Base-by-base conservation (phyloP, 331 rosid genomes). In the Malus hybrid region DNA sequence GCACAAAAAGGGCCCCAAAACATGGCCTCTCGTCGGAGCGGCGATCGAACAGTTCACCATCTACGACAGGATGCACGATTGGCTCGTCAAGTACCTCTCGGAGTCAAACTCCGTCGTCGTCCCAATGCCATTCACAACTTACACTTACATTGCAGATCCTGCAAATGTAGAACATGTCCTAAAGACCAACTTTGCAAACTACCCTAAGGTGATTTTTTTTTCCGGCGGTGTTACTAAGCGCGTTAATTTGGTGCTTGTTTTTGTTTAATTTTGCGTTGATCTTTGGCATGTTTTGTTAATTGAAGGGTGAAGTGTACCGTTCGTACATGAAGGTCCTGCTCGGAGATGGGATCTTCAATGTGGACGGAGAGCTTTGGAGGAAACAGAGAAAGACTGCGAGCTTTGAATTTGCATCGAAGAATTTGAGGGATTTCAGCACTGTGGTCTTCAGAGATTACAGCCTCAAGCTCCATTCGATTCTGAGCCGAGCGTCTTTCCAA, bases 261-360 rank as follows among this genome's bases (percentile, higher is more conserved):
- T 27, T 54, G 19, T 54, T 27, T 14, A 62, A 8, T 28, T 6
- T 5, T 13, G 13, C 34, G 66, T 11, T 77, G 3, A 33, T n/a
- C 44, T 39, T 18, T 4, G 20, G 20, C 11, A 2, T 13, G n/a
- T 67, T 56, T 27, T 70, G 79, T 18, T 64, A 32, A 62, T 24
- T 86, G 79, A 78, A 91, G 97, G 99, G 99, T 65, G 88, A 87
- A 78, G 86, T 81, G 46, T 94, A 94, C 69, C 97, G 85, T 81
- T 91, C 96, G 6, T 94, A 90, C 57, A 94, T 94, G 97, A 87
- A 92, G 84, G 99, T 90, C 16, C 83, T 94, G 50, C 99, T 94
- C 3, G 99, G 97, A 83, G 93, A 92, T 76, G 98, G 99, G 57
- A 94, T 92, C 64, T 92, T 94, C 71, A 94, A 94, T 69, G 90